Evolutionary conservation across 2,329 filamentous ascomycete genomes (phyloP), one percentile per base, ranked within the genome.

Genomic region (Botrytis byssoidea): DNA sequence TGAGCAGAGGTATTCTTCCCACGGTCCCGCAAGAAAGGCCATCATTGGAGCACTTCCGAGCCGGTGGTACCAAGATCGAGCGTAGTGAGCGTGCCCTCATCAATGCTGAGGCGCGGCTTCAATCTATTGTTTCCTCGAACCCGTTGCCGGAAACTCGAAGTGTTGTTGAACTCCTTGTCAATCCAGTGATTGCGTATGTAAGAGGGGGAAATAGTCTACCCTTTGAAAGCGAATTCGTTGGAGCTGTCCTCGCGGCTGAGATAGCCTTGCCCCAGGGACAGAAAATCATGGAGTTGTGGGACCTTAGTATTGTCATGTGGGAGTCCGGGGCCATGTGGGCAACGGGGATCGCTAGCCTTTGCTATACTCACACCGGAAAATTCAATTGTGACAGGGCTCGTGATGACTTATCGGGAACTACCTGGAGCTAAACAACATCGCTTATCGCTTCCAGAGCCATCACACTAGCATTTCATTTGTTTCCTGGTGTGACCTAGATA

Each of bases 201-300:
- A 70, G 14, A 57, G 55, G 68, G 0, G 68, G 40, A 5, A 22
- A 44, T 70, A 1, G 2, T 2, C 40, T 63, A 7, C 68, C 68
- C 0, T 37, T 46, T 4, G 68, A 70, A 16, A 70, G 8, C 29
- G 68, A 70, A n/a, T 70, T 37, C 7, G 40, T 70, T 25, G 68
- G 68, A 5, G 68, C 68, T 20, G 37, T 70, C 29, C 68, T 70
- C 6, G 55, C 55, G 14, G 68, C 37, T 1, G 55, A 70, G 63
- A n/a, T 61, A 37, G 37, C 68, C 4, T 70, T n/a, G 5, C 55
- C 68, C 9, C 68, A 70, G 0, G 14, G 9, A 8, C 55, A 70
- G 8, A 70, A 70, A 14, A 63, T 70, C 22, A 37, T 63, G 22
- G 68, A 70, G 29, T 63, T 70, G 29, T 70, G 68, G 68, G 68